Conservation (phyloP, 2,329 filamentous ascomycete genomes). For the Zarea fungicola region DNA sequence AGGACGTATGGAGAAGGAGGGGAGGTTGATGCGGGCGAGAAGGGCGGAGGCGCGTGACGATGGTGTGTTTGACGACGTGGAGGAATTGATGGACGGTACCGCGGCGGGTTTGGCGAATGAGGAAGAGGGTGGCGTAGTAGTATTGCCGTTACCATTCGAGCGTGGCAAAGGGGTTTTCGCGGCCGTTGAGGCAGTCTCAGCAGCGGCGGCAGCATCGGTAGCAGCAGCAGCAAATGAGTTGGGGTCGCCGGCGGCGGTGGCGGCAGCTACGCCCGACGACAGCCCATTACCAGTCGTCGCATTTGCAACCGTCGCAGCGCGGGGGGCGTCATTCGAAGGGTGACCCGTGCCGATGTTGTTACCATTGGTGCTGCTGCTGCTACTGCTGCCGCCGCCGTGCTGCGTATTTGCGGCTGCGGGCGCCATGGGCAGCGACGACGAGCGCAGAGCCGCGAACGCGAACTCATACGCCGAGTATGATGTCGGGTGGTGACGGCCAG, state of each 20-base stretch:
- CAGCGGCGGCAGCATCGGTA: background rate
- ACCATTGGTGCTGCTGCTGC: background rate
- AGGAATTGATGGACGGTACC: conserved; percentile 18
- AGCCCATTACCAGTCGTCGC: background rate
- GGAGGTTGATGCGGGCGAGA: conserved; percentile 48
- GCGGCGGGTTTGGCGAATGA: conserved; percentile 19
- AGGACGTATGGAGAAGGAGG: conserved; percentile 44
- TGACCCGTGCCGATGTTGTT: background rate
- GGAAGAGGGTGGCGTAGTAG: conserved; percentile 28
- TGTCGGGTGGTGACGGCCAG: background rate
- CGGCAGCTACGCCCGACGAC: background rate
- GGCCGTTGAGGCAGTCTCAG: background rate
- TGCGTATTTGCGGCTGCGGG: conserved; percentile 8
- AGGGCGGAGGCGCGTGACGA: conserved; percentile 31
- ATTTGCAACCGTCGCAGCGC: background rate
- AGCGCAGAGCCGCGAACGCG: conserved; percentile 3
- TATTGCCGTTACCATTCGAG: background rate
- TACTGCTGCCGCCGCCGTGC: conserved; percentile 6
- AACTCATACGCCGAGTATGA: conserved; percentile 8
- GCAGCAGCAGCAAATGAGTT: background rate
- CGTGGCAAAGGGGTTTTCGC: too few species aligned
- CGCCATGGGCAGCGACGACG: conserved; percentile 13
- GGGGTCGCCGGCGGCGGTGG: background rate
- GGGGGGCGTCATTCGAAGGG: conserved; percentile 1
- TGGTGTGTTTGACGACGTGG: conserved; percentile 17